These are phyloP conservation scores for Saccharomycopsis javanensis DNA, from an alignment of 805 yeast genomes.

Conservation along the genomic window DNA sequence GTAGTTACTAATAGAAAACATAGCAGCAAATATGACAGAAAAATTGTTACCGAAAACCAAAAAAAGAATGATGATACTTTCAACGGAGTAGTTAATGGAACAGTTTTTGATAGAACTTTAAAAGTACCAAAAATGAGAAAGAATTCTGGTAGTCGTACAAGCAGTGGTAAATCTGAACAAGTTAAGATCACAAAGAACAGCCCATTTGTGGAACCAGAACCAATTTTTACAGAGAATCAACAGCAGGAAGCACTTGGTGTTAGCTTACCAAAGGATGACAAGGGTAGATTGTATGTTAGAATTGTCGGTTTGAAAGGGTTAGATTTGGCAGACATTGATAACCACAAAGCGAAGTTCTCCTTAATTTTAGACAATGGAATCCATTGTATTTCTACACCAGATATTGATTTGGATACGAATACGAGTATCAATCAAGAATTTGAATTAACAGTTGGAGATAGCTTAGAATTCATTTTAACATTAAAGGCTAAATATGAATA, in stretches of 20 bases:
- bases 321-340: constrained; percentile 34
- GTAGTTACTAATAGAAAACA: constrained; percentile 7
- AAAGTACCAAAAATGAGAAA: not conserved
- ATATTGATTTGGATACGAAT: constrained; percentile 27
- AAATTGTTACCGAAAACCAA: constrained; percentile 7
- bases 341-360: constrained; percentile 37
- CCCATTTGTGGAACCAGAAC: constrained; percentile 13
- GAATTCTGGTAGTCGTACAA: not conserved
- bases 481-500: constrained; percentile 53
- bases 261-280: constrained; percentile 32
- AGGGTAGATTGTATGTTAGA: constrained; percentile 35
- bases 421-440: constrained; percentile 59
- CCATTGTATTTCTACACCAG: constrained; percentile 63
- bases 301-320: constrained; percentile 40
- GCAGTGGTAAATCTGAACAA: not conserved
- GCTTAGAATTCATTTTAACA: constrained; percentile 59
- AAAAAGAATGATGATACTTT: constrained; percentile 14
- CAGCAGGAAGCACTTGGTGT: constrained; percentile 6
- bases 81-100: not conserved
- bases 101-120: not conserved
- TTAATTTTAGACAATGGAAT: constrained; percentile 66
- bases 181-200: not conserved
- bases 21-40: constrained; percentile 4
- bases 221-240: constrained; percentile 12
- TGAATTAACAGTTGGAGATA: constrained; percentile 56